phyloP scores from a whole-genome alignment of 2,329 filamentous ascomycete species.

The Thermothelomyces thermophilus region DNA sequence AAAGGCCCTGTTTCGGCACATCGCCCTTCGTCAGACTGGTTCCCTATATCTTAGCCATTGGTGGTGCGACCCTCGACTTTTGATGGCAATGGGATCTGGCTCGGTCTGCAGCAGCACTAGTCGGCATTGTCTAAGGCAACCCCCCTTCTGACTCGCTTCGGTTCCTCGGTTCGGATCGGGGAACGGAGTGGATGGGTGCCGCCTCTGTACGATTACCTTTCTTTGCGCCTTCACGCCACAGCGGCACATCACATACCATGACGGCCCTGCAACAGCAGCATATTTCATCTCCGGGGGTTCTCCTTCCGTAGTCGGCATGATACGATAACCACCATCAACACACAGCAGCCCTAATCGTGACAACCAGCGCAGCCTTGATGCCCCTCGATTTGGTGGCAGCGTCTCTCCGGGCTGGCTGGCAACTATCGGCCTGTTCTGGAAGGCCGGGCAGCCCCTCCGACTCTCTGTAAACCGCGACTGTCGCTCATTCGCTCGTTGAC shows the following conservation, averaged over 20 bases:
- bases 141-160: conserved; percentile 18
- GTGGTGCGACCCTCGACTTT: conserved; percentile 25
- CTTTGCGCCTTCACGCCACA: conserved; percentile 17
- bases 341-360: conserved; percentile 15
- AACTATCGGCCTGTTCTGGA: conserved; percentile 12
- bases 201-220: conserved; percentile 27
- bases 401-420: conserved; percentile 6
- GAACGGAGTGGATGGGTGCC: conserved; percentile 25
- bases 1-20: conserved; percentile 24
- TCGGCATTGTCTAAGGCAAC: conserved; percentile 25
- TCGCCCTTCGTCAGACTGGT: conserved; percentile 20
- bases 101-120: conserved; percentile 25
- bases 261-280: conserved; percentile 15
- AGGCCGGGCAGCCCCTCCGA: not conserved
- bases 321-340: conserved; percentile 15
- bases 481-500: conserved; percentile 7
- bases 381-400: conserved; percentile 9
- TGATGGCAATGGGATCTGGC: conserved; percentile 22
- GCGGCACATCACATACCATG: conserved; percentile 12
- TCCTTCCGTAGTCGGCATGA: conserved; percentile 18
- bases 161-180: conserved; percentile 21
- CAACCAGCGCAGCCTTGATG: conserved; percentile 7
- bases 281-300: conserved; percentile 5
- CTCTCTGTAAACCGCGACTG: conserved; percentile 11
- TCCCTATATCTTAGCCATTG: conserved; percentile 24